Evolutionary conservation across 2,329 filamentous ascomycete genomes (phyloP), one percentile per base, ranked within the genome.

Genomic region (Talaromyces pinophilus): DNA sequence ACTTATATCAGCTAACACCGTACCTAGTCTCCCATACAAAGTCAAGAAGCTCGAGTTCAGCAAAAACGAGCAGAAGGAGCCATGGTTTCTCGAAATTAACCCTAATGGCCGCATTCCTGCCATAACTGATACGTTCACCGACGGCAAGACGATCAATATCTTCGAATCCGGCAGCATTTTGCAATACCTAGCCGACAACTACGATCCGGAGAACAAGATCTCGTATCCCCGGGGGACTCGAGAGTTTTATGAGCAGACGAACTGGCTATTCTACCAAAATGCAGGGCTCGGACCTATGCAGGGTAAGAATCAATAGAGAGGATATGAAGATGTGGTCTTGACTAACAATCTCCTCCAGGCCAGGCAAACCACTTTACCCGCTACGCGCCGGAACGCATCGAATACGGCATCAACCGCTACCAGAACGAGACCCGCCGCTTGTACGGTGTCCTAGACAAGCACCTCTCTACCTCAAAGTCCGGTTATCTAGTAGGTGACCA

Each of bases 71-170:
- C 92, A 96, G 73, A 96, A 95, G 72, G 86, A 94, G 77, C 87
- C 72, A 17, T 96, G 92, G 92, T 97, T 94, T 80, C 85, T 96
- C 33, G 88, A 89, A 62, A 96, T 97, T 81, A 97, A 97, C 80
- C 93, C 93, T 69, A 97, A 97, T 77, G 93, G 93, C 70, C 90
- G 93, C 71, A 96, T 97, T 72, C 93, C 93, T 3, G 93, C 93
- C 66, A 73, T 97, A 61, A 95, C 91, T 7, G 93, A 97, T 79
- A 91, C 84, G 6, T 90, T 91, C 76, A 82, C 83, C 5, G 89
- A 95, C 76, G 91, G 92, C 71, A 82, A 90, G 76, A 82, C 83
- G 40, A 92, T 96, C 75, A 84, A 86, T 66, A 77, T 97, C 19
- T 97, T 96, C 74, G 93, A 97, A 80, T 91, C 88, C 69, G 67